phyloP scores from a whole-genome alignment of 2,329 filamentous ascomycete species.

The Neonectria hederae region DNA sequence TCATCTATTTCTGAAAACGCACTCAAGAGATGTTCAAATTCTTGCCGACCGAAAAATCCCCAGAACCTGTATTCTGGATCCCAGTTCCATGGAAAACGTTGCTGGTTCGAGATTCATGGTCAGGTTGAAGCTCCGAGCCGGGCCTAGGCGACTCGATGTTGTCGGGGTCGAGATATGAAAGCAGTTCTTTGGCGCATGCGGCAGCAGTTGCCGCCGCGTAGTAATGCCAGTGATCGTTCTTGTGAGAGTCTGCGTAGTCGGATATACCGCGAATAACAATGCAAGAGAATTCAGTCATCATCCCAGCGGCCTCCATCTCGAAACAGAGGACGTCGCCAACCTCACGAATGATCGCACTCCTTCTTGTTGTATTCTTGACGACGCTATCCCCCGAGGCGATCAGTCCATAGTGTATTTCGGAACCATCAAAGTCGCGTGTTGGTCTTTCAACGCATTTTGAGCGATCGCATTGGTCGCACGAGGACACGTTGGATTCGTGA shows the following conservation, averaged over 20 bases:
- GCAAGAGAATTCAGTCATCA: slow-evolving; percentile 26
- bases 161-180: slow-evolving; percentile 11
- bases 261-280: slow-evolving; percentile 36
- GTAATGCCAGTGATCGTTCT: slow-evolving; percentile 35
- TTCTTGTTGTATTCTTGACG: slow-evolving; percentile 8
- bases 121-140: no score
- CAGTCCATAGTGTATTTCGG: slow-evolving; percentile 30
- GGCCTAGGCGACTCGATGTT: no score
- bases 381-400: slow-evolving; percentile 31
- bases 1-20: no score
- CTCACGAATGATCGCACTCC: not conserved
- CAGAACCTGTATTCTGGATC: no score
- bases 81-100: no score
- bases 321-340: slow-evolving; percentile 26
- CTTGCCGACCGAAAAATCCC: no score
- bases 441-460: no score
- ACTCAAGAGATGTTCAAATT: no score
- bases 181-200: slow-evolving; percentile 28
- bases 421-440: not conserved
- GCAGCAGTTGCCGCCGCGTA: slow-evolving; percentile 33
- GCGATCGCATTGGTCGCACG: slow-evolving; percentile 16
- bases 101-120: no score
- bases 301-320: slow-evolving; percentile 37
- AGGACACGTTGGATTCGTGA: no score
- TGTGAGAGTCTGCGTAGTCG: slow-evolving; percentile 38